Evolutionary conservation across 2,329 filamentous ascomycete species (phyloP).

Genomic region (Fusarium illudens): DNA sequence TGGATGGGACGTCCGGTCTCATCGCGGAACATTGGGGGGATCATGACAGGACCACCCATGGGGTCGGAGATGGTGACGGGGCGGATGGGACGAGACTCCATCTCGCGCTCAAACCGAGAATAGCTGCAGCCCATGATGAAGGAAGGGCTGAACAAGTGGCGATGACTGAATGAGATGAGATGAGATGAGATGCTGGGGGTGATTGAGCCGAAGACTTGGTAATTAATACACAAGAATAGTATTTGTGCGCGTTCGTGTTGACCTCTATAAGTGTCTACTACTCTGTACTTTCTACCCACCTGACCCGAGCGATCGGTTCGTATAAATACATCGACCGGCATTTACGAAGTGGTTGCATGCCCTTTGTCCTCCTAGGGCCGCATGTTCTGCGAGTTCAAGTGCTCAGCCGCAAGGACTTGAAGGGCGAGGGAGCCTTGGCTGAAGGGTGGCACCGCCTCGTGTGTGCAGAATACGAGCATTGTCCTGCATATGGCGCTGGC

Average conservation of each 20-base stretch:
- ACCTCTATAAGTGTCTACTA: slow-evolving; percentile 7
- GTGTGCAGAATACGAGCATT: slow-evolving; percentile 33
- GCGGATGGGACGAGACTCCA: slow-evolving; percentile 30
- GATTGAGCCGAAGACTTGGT: background rate
- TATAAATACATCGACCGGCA: slow-evolving; percentile 18
- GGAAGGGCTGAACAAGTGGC: background rate
- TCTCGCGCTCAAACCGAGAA: slow-evolving; percentile 28
- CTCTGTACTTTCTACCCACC: background rate
- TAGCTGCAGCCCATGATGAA: slow-evolving; percentile 32
- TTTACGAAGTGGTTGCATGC: slow-evolving; percentile 8
- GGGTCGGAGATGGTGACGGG: slow-evolving; percentile 29
- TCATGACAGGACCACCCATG: slow-evolving; percentile 27
- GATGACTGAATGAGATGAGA: background rate
- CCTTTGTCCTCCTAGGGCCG: slow-evolving; percentile 13
- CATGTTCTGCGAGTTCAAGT: slow-evolving; percentile 7
- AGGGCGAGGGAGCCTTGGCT: slow-evolving; percentile 3
- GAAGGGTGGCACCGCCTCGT: slow-evolving; percentile 30
- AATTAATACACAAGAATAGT: slow-evolving; percentile 2
- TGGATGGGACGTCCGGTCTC: slow-evolving; percentile 10
- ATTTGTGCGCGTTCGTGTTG: slow-evolving; percentile 1
- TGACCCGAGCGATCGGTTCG: slow-evolving; percentile 17
- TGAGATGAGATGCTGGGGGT: background rate
- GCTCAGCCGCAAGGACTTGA: slow-evolving; percentile 12
- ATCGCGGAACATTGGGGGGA: slow-evolving; percentile 26
- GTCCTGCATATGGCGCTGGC: slow-evolving; percentile 28